Conservation (phyloP, 192 early-diverging fungal genomes). For the Linnemannia zychae region DNA sequence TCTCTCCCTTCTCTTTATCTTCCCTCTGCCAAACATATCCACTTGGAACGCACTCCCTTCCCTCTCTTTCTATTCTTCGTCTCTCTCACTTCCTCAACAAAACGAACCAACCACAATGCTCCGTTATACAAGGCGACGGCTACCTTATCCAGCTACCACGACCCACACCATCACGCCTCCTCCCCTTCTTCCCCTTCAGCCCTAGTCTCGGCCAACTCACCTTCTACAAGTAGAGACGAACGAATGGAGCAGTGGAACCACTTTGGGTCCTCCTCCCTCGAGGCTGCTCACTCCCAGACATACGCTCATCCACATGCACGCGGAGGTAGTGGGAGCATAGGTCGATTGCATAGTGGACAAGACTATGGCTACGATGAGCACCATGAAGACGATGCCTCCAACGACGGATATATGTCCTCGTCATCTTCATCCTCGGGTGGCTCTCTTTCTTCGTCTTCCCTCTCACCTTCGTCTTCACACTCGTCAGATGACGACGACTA, state of each 20-base stretch:
- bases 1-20: neutral
- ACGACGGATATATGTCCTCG: constrained; percentile 37
- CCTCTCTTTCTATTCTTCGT: neutral
- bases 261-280: constrained; percentile 15
- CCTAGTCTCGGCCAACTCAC: constrained; percentile 29
- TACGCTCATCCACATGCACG: constrained; percentile 19
- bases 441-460: constrained; percentile 15
- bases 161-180: constrained; percentile 44
- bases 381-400: constrained; percentile 17
- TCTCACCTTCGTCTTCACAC: constrained; percentile 28
- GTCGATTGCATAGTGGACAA: constrained; percentile 9
- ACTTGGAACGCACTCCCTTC: constrained; percentile 1
- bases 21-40: neutral
- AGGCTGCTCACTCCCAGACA: neutral
- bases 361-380: constrained; percentile 21
- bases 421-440: constrained; percentile 18
- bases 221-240: constrained; percentile 2
- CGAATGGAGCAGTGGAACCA: constrained; percentile 46
- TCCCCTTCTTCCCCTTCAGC: constrained; percentile 46
- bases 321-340: neutral
- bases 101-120: neutral
- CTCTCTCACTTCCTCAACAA: neutral
- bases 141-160: constrained; percentile 4
- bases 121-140: constrained; percentile 2
- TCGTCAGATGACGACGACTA: constrained; percentile 38